Evolutionary conservation across 768 basidiomycete species (phyloP).

Genomic region (Leccinum disarticulatum): DNA sequence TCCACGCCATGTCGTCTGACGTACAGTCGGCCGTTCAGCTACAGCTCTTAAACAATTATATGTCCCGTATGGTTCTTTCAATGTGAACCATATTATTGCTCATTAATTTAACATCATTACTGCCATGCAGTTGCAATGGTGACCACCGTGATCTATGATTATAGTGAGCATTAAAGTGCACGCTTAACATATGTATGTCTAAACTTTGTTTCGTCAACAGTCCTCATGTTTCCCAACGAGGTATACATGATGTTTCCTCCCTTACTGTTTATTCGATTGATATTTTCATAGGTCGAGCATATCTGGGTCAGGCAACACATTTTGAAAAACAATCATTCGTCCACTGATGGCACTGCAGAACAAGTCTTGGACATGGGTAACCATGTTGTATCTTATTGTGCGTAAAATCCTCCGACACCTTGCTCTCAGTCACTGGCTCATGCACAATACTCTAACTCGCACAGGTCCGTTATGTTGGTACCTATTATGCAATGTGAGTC

Average conservation of each 20-base stretch:
- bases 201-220: neutral
- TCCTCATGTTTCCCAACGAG: neutral
- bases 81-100: too few relatives aligned
- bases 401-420: neutral
- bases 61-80: neutral
- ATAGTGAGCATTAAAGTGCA: neutral
- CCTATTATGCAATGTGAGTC: too few relatives aligned
- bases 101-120: too few relatives aligned
- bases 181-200: neutral
- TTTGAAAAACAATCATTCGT: neutral
- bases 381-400: neutral
- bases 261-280: neutral
- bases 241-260: neutral
- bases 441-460: too few relatives aligned
- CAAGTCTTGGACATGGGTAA: neutral
- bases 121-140: too few relatives aligned
- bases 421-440: neutral
- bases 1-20: neutral
- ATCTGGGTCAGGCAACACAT: neutral
- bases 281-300: neutral
- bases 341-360: neutral
- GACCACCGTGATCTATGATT: too few relatives aligned
- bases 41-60: neutral
- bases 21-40: neutral
- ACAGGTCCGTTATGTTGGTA: too few relatives aligned